phyloP scores from a whole-genome alignment of 148 eudicot species.

The Heliamphora exappendiculata region DNA sequence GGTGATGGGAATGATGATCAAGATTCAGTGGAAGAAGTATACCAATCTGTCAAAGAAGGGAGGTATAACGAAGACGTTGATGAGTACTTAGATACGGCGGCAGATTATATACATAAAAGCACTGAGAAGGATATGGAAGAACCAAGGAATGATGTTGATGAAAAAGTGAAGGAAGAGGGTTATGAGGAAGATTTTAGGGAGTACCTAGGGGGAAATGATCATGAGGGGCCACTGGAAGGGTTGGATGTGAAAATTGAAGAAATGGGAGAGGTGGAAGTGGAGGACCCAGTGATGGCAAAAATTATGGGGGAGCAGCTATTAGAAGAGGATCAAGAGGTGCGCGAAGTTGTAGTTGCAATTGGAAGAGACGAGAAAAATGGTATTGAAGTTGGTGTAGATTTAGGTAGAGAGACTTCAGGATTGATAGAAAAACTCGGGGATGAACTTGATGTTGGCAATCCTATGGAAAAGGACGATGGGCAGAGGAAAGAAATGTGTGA shows the following conservation, averaged over 20 bases:
- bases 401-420: slow-evolving; percentile 24
- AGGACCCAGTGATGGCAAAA: slow-evolving; percentile 13
- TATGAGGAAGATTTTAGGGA: slow-evolving; percentile 31
- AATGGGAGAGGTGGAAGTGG: slow-evolving; percentile 17
- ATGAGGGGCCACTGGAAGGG: slow-evolving; percentile 22
- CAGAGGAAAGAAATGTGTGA: background rate
- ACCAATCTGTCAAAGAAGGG: too few relatives aligned
- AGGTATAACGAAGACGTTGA: too few relatives aligned
- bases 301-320: slow-evolving; percentile 10
- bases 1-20: background rate
- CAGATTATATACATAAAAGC: too few relatives aligned
- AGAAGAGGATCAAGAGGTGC: slow-evolving; percentile 15
- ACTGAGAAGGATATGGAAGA: too few relatives aligned
- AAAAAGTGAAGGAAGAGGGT: slow-evolving; percentile 25
- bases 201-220: slow-evolving; percentile 22
- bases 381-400: slow-evolving; percentile 12
- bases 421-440: slow-evolving; percentile 25
- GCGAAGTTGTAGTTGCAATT: slow-evolving; percentile 15
- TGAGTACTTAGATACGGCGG: too few relatives aligned
- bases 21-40: slow-evolving; percentile 1
- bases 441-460: slow-evolving; percentile 18
- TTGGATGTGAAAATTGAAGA: slow-evolving; percentile 19
- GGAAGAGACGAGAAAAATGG: slow-evolving; percentile 22
- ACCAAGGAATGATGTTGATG: too few relatives aligned
- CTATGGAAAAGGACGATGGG: background rate